A percentile compares a stretch with the other conserved stretches of the same genome.
Conservation (phyloP, 192 early-diverging fungal genomes). For the Phycomyces nitens region DNA sequence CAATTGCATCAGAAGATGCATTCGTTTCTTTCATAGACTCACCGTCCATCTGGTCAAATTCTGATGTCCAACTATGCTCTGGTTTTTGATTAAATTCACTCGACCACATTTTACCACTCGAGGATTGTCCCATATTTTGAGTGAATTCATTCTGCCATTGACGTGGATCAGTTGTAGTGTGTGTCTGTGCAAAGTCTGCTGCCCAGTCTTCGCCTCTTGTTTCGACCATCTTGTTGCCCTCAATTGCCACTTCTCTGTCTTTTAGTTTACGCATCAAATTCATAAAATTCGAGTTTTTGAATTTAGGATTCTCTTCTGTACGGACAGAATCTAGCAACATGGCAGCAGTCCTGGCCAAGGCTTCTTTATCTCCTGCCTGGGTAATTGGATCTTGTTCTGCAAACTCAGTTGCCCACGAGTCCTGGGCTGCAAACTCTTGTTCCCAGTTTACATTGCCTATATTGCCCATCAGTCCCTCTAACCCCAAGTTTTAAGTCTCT, state of each 20-base stretch:
- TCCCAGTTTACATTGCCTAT: constrained; percentile 48
- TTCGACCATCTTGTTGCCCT: constrained; percentile 85
- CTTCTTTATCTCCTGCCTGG: constrained; percentile 50
- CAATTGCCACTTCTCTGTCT: constrained; percentile 83
- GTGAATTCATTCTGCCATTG: constrained; percentile 33
- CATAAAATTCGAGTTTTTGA: constrained; percentile 88
- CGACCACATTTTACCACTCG: constrained; percentile 32
- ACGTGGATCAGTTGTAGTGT: background rate
- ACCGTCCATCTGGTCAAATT: constrained; percentile 14
- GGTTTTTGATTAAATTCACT: constrained; percentile 20
- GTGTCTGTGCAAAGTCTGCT: constrained; percentile 26
- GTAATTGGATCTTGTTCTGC: constrained; percentile 19
- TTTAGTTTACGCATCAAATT: constrained; percentile 90
- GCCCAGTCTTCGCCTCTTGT: constrained; percentile 27
- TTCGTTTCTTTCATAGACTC: background rate
- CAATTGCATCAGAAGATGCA: background rate
- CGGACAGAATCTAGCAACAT: constrained; percentile 76
- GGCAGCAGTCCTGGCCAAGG: constrained; percentile 78
- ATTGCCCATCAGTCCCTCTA: background rate
- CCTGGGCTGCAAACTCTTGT: constrained; percentile 53
- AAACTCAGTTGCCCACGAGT: constrained; percentile 55
- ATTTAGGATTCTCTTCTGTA: constrained; percentile 84
- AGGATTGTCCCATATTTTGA: background rate
- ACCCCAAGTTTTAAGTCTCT: constrained; percentile 27
- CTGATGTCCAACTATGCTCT: constrained; percentile 24